Conservation (phyloP, 2,329 filamentous ascomycete species). For the Trichoderma hamatum region DNA sequence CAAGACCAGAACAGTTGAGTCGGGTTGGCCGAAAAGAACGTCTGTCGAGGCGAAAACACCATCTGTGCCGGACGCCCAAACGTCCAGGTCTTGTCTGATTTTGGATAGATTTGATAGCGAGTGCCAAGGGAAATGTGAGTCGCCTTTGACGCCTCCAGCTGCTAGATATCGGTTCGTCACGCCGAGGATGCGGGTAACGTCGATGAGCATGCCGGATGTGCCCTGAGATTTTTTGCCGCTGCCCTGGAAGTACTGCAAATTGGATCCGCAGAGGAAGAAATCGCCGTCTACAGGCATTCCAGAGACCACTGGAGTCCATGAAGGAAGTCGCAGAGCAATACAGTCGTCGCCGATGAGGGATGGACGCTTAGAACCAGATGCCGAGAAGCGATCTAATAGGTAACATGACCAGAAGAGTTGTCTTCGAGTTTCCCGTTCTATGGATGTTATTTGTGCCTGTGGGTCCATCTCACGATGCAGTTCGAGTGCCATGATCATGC, state of each 20-base stretch:
- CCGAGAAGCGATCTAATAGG: conserved; percentile 79
- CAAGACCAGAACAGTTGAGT: conserved; percentile 77
- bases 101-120: conserved; percentile 82
- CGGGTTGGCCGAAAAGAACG: conserved; percentile 73
- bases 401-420: conserved; percentile 91
- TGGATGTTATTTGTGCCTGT: conserved; percentile 61
- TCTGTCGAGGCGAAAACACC: conserved; percentile 78
- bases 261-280: conserved; percentile 79
- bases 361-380: conserved; percentile 79
- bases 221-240: conserved; percentile 72
- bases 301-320: conserved; percentile 67
- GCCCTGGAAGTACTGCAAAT: conserved; percentile 71
- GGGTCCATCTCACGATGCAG: conserved; percentile 75
- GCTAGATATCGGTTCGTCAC: conserved; percentile 83
- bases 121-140: conserved; percentile 91
- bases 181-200: conserved; percentile 80
- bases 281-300: conserved; percentile 72
- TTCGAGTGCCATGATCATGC: conserved; percentile 82
- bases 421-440: conserved; percentile 75
- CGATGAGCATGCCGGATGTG: conserved; percentile 78
- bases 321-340: conserved; percentile 74
- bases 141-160: conserved; percentile 82
- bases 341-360: conserved; percentile 79
- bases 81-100: conserved; percentile 80
- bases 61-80: conserved; percentile 81